Evolutionary conservation across 2,329 filamentous ascomycete species (phyloP).

Genomic region (Colletotrichum siamense): DNA sequence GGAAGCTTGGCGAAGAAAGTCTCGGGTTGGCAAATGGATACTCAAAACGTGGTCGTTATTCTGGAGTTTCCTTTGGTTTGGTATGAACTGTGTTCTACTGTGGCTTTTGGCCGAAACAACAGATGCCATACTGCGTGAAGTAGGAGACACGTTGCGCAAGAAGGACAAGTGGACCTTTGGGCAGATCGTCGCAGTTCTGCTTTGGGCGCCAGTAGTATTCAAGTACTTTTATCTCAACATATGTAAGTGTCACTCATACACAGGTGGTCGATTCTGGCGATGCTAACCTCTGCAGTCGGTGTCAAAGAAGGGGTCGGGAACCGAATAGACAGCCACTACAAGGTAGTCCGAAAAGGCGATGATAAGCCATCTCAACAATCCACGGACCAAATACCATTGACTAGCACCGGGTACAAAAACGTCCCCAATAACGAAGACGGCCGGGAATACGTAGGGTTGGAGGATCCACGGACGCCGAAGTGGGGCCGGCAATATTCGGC

Average conservation of each 20-base stretch:
- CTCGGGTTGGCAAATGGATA: no score
- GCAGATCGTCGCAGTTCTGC: conserved; percentile 28
- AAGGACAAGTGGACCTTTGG: conserved; percentile 27
- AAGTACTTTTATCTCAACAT: conserved; percentile 26
- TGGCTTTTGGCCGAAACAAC: no score
- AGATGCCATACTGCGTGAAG: background rate
- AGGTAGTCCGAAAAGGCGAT: background rate
- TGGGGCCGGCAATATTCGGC: background rate
- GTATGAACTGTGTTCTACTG: background rate
- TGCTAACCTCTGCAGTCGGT: background rate
- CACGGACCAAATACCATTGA: background rate
- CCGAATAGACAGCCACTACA: background rate
- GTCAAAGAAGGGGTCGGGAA: background rate
- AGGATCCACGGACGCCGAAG: background rate
- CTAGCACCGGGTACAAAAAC: background rate
- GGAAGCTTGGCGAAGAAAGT: no score
- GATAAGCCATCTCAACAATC: background rate
- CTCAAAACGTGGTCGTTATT: no score
- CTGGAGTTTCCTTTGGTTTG: background rate
- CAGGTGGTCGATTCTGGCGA: fast-evolving
- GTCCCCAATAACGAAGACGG: background rate
- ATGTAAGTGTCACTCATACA: conserved; percentile 5
- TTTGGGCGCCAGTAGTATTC: conserved; percentile 26
- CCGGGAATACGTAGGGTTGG: background rate
- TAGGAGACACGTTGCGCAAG: background rate